Conservation (phyloP, 495 filamentous ascomycete genomes). For the Thermothielavioides terrestris region DNA sequence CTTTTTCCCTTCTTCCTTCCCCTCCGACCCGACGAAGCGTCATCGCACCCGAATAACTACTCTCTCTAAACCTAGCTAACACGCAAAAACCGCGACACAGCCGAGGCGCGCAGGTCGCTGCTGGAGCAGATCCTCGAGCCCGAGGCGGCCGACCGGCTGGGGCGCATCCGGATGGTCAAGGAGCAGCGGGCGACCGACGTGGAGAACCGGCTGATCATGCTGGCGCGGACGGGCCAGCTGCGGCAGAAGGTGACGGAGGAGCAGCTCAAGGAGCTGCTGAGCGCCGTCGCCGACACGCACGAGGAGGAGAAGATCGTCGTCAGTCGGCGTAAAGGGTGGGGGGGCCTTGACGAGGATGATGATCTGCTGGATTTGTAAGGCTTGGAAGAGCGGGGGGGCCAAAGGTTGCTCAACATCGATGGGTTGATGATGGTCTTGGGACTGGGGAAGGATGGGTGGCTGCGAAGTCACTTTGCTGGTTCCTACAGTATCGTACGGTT, state of each 20-base stretch:
- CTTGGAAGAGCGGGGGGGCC: not conserved
- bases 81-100: conserved; percentile 21
- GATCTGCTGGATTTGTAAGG: conserved; percentile 56
- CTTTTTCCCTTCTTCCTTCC: not conserved
- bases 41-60: not conserved
- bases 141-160: conserved; percentile 85
- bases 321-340: conserved; percentile 69
- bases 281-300: conserved; percentile 65
- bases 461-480: no score
- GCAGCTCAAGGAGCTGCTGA: conserved; percentile 84
- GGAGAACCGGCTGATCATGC: conserved; percentile 86
- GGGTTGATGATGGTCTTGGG: no score
- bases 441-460: no score
- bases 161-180: conserved; percentile 92
- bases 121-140: conserved; percentile 89
- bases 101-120: conserved; percentile 64
- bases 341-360: conserved; percentile 81
- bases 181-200: conserved; percentile 82
- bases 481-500: no score
- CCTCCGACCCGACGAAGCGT: no score
- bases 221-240: conserved; percentile 80
- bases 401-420: no score
- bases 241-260: conserved; percentile 82
- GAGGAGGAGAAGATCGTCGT: conserved; percentile 77
- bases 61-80: not conserved